These are phyloP conservation scores for Russula emetica DNA, from an alignment of 768 basidiomycete genomes.

Conservation along the genomic window DNA sequence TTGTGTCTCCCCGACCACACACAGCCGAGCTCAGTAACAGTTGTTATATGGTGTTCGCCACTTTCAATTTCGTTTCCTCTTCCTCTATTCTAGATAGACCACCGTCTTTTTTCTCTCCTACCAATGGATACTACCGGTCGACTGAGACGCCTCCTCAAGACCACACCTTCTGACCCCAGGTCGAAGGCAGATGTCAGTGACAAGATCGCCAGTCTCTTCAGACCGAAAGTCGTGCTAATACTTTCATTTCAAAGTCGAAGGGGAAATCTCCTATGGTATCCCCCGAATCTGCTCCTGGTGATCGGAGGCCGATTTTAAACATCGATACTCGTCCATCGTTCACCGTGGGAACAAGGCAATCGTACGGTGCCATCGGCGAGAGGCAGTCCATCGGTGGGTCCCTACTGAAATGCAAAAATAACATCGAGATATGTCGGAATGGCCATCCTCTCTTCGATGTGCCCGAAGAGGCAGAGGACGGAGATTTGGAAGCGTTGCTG, in stretches of 20 bases:
- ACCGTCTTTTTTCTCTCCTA: neutral
- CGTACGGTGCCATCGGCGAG: conserved; percentile 20
- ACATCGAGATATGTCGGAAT: conserved; percentile 20
- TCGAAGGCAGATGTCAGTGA: conserved; percentile 14
- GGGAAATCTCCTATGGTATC: conserved; percentile 20
- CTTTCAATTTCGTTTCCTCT: conserved; percentile 2
- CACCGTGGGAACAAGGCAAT: conserved; percentile 8
- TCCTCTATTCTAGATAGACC: neutral
- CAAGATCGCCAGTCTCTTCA: neutral
- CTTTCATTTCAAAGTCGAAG: conserved; percentile 11
- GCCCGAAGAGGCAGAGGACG: conserved; percentile 24
- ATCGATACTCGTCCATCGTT: conserved; percentile 14
- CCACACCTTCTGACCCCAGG: neutral
- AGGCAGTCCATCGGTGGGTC: neutral
- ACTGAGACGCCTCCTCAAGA: conserved; percentile 15
- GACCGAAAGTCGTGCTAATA: neutral
- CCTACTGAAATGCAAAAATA: neutral
- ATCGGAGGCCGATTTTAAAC: conserved; percentile 10
- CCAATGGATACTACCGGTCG: conserved; percentile 6
- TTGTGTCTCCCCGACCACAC: too few species aligned
- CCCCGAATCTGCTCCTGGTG: neutral
- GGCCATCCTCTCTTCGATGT: conserved; percentile 20
- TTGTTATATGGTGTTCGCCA: conserved; percentile 4
- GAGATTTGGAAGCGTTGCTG: conserved; percentile 15
- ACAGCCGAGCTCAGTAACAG: neutral